Evolutionary conservation across 129 eudicot species (phyloP).

Genomic region (sunflower (Helianthus annuus)): HanXRQr2.0-SUNRISE NC_035433.2:63372929-63373428

Average conservation of each 20-base stretch:
- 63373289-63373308: background rate
- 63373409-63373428: background rate
- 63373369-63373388: background rate
- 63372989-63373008: too few species aligned
- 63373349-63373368: background rate
- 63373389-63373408: background rate
- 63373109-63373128: constrained; percentile 26
- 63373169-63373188: background rate
- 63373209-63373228: background rate
- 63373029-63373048: constrained; percentile 17
- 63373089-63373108: constrained; percentile 28
- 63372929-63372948: too few species aligned
- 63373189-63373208: background rate
- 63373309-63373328: background rate
- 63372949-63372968: too few species aligned
- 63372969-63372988: too few species aligned
- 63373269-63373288: background rate
- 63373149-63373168: background rate
- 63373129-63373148: constrained; percentile 11
- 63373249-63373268: background rate
- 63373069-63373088: constrained; percentile 16
- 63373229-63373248: background rate
- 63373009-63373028: too few species aligned
- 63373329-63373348: background rate
- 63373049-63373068: constrained; percentile 18